A percentile compares a stretch with the other conserved stretches of the same genome.
These are phyloP conservation scores for Onygenales sp. DNA, from an alignment of 2,329 filamentous ascomycete genomes.

Conservation along the genomic window DNA sequence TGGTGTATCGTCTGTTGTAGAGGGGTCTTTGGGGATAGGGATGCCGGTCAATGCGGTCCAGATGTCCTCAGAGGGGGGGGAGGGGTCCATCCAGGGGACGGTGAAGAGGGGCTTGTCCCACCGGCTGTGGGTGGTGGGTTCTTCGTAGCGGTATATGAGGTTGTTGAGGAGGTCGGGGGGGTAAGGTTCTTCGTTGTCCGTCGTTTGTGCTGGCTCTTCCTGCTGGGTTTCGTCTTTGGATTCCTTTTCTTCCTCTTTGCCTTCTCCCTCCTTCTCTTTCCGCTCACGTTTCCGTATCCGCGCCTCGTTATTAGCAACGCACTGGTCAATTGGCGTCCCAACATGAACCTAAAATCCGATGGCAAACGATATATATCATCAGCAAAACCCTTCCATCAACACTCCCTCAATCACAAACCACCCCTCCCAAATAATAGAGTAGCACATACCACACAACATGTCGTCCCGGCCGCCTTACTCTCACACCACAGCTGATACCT, in stretches of 20 bases:
- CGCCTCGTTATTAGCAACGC: constrained; percentile 44
- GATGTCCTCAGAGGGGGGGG: constrained; percentile 49
- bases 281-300: constrained; percentile 18
- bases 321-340: constrained; percentile 47
- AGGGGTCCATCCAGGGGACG: constrained; percentile 46
- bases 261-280: constrained; percentile 1
- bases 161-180: constrained; percentile 51
- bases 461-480: constrained; percentile 53
- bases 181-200: constrained; percentile 33
- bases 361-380: not conserved
- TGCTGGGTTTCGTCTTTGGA: not conserved
- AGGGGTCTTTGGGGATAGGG: constrained; percentile 17
- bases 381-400: not conserved
- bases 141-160: constrained; percentile 57
- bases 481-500: constrained; percentile 60
- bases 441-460: constrained; percentile 49
- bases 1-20: constrained; percentile 5
- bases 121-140: constrained; percentile 55
- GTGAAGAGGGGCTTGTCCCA: constrained; percentile 60
- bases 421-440: not conserved
- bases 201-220: constrained; percentile 5
- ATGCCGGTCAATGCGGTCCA: constrained; percentile 47
- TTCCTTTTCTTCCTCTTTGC: constrained; percentile 1
- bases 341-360: constrained; percentile 42
- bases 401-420: not conserved